Conservation (phyloP, 768 basidiomycete species). For the Termitomyces sp. region DNA sequence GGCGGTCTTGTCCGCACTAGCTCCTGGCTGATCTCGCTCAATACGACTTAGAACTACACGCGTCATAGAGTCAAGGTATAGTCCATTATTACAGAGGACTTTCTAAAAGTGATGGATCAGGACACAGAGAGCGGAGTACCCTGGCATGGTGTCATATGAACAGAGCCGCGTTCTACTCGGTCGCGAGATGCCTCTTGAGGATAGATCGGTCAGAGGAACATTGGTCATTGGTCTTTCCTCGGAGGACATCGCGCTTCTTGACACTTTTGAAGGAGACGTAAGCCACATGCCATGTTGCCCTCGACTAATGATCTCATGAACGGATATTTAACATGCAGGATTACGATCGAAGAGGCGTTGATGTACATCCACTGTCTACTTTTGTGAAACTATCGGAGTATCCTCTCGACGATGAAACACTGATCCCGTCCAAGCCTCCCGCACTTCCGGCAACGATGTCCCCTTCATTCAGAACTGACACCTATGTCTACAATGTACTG, state of each 20-base stretch:
- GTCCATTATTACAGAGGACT: neutral
- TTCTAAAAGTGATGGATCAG: neutral
- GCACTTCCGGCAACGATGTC: slow-evolving; percentile 30
- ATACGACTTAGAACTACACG: slow-evolving; percentile 57
- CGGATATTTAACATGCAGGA: slow-evolving; percentile 41
- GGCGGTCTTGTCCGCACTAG: neutral
- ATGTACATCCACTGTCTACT: slow-evolving; percentile 49
- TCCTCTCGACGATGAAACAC: slow-evolving; percentile 21
- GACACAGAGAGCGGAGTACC: slow-evolving; percentile 66
- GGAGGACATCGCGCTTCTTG: slow-evolving; percentile 61
- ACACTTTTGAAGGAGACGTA: slow-evolving; percentile 80
- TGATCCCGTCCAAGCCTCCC: slow-evolving; percentile 38
- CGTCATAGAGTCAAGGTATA: slow-evolving; percentile 72
- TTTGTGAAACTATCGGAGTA: slow-evolving; percentile 29
- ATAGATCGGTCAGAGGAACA: slow-evolving; percentile 71
- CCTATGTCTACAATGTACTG: slow-evolving; percentile 64
- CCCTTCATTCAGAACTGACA: slow-evolving; percentile 44
- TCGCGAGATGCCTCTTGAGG: slow-evolving; percentile 48
- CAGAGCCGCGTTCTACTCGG: slow-evolving; percentile 42
- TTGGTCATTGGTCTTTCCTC: slow-evolving; percentile 68
- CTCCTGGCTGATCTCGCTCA: neutral
- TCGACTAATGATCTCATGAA: neutral
- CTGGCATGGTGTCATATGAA: slow-evolving; percentile 65
- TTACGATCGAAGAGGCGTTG: slow-evolving; percentile 54
- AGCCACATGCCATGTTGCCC: slow-evolving; percentile 16